Percentiles rank a stretch among this genome's conserved stretches.
These are phyloP conservation scores for Cyanodermella asteris DNA, from an alignment of 2,329 filamentous ascomycete species.

Conservation along the genomic window DNA sequence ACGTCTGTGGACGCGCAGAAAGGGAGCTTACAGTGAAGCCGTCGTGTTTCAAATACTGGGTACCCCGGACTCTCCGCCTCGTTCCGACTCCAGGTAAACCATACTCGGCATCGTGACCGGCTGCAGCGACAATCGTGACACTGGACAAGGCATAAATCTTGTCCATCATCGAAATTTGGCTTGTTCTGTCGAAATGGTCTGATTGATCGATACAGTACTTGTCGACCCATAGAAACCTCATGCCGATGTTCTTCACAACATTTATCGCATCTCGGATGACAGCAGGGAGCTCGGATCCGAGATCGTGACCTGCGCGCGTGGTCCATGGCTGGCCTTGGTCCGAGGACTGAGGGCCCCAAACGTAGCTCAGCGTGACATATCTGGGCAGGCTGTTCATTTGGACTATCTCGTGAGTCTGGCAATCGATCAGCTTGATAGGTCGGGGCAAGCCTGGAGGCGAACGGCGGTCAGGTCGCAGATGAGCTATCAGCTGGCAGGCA, in stretches of 20 bases:
- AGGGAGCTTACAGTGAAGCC: too few species aligned
- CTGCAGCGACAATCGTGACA: slow-evolving; percentile 2
- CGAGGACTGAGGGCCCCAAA: slow-evolving; percentile 2
- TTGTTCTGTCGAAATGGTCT: slow-evolving; percentile 1
- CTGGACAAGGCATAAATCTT: slow-evolving; percentile 1
- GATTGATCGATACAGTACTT: slow-evolving; percentile 2
- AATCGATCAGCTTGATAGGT: too few species aligned
- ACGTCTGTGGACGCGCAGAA: too few species aligned
- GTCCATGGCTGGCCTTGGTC: too few species aligned
- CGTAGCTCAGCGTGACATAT: slow-evolving; percentile 3
- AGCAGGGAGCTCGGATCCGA: too few species aligned
- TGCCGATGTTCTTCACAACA: background rate
- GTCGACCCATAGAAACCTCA: slow-evolving; percentile 4
- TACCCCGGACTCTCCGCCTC: background rate
- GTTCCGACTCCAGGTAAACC: slow-evolving; percentile 2
- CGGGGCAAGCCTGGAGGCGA: too few species aligned
- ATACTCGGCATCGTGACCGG: background rate
- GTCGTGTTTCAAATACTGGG: background rate
- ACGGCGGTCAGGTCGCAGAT: too few species aligned
- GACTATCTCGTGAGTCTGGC: too few species aligned
- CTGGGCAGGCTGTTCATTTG: too few species aligned
- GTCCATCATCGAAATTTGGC: slow-evolving; percentile 1
- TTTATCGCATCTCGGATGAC: background rate
- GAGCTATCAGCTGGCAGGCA: too few species aligned
- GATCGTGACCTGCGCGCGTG: too few species aligned